phyloP scores from a whole-genome alignment of 139 green algal species.

The Choricystis sp. region DNA sequence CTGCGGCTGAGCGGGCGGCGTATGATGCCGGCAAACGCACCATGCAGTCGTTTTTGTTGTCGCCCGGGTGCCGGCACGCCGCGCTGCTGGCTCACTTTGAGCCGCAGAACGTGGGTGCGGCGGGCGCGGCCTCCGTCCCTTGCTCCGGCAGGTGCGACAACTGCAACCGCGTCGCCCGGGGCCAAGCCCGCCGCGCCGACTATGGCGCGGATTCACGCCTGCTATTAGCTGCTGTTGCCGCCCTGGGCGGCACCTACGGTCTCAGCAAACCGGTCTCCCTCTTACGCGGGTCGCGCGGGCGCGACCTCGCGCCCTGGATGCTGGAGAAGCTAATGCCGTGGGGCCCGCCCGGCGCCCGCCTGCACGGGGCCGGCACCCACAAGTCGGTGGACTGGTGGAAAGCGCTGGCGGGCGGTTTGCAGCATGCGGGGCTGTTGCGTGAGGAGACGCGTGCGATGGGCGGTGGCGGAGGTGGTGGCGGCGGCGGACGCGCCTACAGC shows the following conservation, averaged over 20 bases:
- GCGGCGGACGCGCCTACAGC: neutral
- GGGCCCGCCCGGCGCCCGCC: conserved; percentile 5
- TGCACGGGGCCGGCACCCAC: conserved; percentile 25
- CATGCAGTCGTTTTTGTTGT: neutral
- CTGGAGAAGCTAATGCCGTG: conserved; percentile 5
- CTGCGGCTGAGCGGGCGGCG: neutral
- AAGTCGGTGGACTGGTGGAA: conserved; percentile 40
- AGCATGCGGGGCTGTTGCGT: conserved; percentile 14
- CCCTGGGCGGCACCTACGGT: conserved; percentile 7
- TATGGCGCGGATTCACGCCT: conserved; percentile 7
- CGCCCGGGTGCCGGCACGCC: conserved; percentile 1
- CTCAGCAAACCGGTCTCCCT: conserved; percentile 10
- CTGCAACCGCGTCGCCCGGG: neutral
- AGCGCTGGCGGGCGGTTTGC: conserved; percentile 20
- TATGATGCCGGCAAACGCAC: neutral
- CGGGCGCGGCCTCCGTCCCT: neutral
- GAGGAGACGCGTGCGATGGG: neutral
- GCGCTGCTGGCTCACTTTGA: conserved; percentile 15
- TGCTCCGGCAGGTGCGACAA: too few relatives aligned
- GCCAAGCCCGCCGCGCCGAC: conserved; percentile 1
- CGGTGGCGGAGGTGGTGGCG: neutral
- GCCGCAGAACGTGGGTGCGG: neutral
- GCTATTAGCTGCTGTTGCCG: conserved; percentile 9
- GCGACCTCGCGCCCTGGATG: conserved; percentile 27
- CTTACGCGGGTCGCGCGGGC: conserved; percentile 7